Evolutionary conservation across 331 rosid genomes (phyloP).

Genomic region (Telfairia occidentalis): DNA sequence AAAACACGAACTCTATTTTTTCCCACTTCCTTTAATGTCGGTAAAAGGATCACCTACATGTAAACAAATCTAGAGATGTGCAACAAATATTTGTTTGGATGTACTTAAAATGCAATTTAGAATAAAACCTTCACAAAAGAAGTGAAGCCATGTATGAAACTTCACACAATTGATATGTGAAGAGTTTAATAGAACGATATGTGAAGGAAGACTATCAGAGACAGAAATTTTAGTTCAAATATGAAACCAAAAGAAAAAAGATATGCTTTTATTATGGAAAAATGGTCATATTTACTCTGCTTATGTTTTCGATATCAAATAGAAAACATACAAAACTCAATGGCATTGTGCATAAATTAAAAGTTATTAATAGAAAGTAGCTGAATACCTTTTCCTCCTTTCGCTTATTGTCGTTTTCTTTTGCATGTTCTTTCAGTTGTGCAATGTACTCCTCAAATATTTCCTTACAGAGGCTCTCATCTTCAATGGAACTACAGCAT

Average conservation of each 20-base stretch:
- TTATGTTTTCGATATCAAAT: not conserved
- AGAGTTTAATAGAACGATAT: not conserved
- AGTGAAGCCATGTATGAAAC: not conserved
- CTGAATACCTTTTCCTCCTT: conserved; percentile 74
- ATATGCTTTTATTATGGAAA: not conserved
- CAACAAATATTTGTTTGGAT: not conserved
- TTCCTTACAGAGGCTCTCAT: conserved; percentile 54
- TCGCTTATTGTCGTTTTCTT: conserved; percentile 66
- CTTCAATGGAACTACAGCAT: conserved; percentile 58
- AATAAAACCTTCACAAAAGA: not conserved
- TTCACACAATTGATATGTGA: not conserved
- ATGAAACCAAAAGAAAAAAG: not conserved
- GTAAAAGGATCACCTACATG: not conserved
- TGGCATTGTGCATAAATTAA: not conserved
- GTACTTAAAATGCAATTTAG: not conserved
- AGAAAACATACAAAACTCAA: not conserved
- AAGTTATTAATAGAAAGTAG: not conserved
- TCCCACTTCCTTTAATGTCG: not conserved
- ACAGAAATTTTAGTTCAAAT: not conserved
- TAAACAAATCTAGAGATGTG: not conserved
- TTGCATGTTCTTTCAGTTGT: conserved; percentile 73
- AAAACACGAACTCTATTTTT: not conserved
- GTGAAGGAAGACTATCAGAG: not conserved
- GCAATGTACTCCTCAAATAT: conserved; percentile 57
- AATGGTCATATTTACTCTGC: not conserved